Evolutionary conservation across 1,284 basidiomycete genomes (phyloP), one percentile per base, ranked within the genome.

Genomic region (Cryptococcus hybrid): DNA sequence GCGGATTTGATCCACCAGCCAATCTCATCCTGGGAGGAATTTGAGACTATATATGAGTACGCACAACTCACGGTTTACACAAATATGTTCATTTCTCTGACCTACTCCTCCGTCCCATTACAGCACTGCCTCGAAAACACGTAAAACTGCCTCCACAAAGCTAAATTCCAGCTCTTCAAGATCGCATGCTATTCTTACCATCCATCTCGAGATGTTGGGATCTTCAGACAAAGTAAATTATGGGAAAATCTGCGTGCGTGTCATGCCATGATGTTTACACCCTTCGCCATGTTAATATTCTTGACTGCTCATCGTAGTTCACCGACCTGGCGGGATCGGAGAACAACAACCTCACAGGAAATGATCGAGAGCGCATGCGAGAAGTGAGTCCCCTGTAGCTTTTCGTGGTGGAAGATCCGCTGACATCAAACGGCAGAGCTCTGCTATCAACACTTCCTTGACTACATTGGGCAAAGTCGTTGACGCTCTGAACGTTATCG

Each of bases 261-360:
- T 44, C 43, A 12, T 18, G 8, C 11, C 30, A 39, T n/a, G 13
- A 15, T 40, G 24, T 38, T 15, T n/a, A 11, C 9, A 24, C 5
- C 7, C 7, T 44, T 40, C 12, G 15, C n/a, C 34, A 15, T 45
- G 6, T 24, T 18, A 15, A n/a, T 11, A 13, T 15, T 34, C 39
- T 11, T 18, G 46, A 12, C 37, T 49, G 52, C 48, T 38, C 35
- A 7, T 35, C 5, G 24, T 39, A 69, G 69, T 82, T 92, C 3
- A 88, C 91, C 9, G 90, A 92, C 75, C 81, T 92, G 13, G 90
- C 90, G 11, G 90, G 90, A 9, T 89, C 88, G 0, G 90, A 92
- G 78, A 91, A 91, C 68, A 92, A 91, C 73, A 92, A 90, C 74
- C 80, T 88, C 43, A 91, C 90, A 1, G 90, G 90, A 7, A 92